phyloP scores from a whole-genome alignment of 805 yeast genomes.

The Ogataea saltuana region DNA sequence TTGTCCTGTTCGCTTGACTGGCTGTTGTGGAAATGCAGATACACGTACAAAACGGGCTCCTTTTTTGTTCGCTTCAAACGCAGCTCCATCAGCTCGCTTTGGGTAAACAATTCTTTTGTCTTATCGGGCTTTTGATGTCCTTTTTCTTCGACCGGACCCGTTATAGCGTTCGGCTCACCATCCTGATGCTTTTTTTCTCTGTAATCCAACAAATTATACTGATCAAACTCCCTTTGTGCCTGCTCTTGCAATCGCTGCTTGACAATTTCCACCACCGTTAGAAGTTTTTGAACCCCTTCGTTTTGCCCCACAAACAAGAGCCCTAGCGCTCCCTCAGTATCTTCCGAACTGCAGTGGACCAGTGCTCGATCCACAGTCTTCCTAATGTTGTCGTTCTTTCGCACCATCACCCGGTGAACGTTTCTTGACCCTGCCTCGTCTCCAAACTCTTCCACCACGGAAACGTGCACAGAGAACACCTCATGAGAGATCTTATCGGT shows the following conservation, averaged over 20 bases:
- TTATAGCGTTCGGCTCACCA: too few relatives aligned
- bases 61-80: slow-evolving; percentile 15
- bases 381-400: slow-evolving; percentile 28
- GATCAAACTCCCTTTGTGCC: slow-evolving; percentile 10
- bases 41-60: slow-evolving; percentile 29
- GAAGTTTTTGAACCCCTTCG: slow-evolving; percentile 31
- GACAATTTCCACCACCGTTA: slow-evolving; percentile 33
- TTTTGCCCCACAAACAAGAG: slow-evolving; percentile 23
- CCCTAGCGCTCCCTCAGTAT: slow-evolving; percentile 9
- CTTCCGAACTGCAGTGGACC: slow-evolving; percentile 5
- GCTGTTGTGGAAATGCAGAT: slow-evolving; percentile 20
- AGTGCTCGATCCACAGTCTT: slow-evolving; percentile 22
- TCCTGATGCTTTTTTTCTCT: slow-evolving; percentile 2
- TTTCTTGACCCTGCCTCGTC: slow-evolving; percentile 1
- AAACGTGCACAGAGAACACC: background rate
- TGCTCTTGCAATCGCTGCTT: slow-evolving; percentile 27
- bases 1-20: slow-evolving; percentile 3
- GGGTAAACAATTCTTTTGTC: slow-evolving; percentile 3
- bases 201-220: slow-evolving; percentile 30
- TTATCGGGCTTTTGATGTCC: slow-evolving; percentile 1
- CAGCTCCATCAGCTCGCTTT: slow-evolving; percentile 14
- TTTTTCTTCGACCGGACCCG: background rate
- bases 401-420: slow-evolving; percentile 13
- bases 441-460: background rate
- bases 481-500: background rate